Base-by-base conservation (phyloP, 1,284 basidiomycete genomes). In the Leccinum discolor region DNA sequence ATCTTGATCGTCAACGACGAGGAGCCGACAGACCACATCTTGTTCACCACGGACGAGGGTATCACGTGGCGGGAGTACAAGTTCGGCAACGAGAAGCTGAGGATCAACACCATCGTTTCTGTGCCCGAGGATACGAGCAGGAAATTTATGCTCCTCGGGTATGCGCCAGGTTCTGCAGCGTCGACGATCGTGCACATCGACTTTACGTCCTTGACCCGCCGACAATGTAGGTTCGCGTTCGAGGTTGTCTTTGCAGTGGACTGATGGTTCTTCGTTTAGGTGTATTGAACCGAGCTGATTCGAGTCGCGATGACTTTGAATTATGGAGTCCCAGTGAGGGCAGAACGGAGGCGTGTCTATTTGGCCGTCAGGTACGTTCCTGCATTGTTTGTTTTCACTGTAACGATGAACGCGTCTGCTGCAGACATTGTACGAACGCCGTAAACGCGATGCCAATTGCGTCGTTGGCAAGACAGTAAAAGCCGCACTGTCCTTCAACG, bases 1-100 rank as follows among this genome's bases (percentile, higher is more conserved):
- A 84, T 99, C 44, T 82, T 99, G 68, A 91, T 99, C 79, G 95
- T 89, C 64, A 98, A 99, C 77, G 98, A 99, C 78, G 96, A 99
- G 77, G 91, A 92, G 66, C 87, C 95, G 0, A 97, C 94, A 2
- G 93, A 98, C 75, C 90, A 92, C 69, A 87, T 99, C 47, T 78
- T 96, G 68, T 99, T 91, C 80, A 94, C 93, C 59, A 92, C 90
- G 5, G 89, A 99, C 77, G 94, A 99, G 76, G 97, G 97, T 3
- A 69, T 88, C 47, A 86, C 77, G 5, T 99, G 98, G 98, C 84
- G 88, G 64, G 91, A 96, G 76, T 98, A 97, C 80, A 82, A 86
- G 68, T 98, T 99, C 70, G 78, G 77, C 5, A 86, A 90, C 52
- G 88, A 95, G 60, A 88, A 87, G 73, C 80, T 99, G 65, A 84